Evolutionary conservation across 768 basidiomycete genomes (phyloP).

Genomic region (Boletus pseudo-olivaceus): DNA sequence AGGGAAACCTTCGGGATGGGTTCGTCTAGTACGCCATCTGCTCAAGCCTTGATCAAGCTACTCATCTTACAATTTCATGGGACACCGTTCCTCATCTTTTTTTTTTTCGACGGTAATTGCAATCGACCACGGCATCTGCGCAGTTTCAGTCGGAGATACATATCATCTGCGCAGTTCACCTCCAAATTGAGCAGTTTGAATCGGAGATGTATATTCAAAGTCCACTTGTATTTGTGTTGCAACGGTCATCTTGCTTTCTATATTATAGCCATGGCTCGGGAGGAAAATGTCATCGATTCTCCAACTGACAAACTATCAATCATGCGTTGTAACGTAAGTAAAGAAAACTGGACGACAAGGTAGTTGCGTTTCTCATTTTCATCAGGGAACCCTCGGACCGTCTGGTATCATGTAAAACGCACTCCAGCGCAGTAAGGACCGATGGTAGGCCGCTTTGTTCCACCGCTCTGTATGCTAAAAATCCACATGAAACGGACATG

Average conservation of each 20-base stretch:
- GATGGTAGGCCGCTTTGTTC: not conserved
- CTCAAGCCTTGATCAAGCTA: too few relatives aligned
- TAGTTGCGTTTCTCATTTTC: not conserved
- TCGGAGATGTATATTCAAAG: too few relatives aligned
- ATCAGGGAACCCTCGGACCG: not conserved
- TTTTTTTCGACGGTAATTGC: too few relatives aligned
- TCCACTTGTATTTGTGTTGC: too few relatives aligned
- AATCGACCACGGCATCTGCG: too few relatives aligned
- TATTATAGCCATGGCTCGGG: not conserved
- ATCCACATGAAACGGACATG: constrained; percentile 1
- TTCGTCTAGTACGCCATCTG: too few relatives aligned
- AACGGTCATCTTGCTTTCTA: not conserved
- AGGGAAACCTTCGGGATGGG: too few relatives aligned
- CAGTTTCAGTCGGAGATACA: too few relatives aligned
- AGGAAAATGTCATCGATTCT: not conserved
- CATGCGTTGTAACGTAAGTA: not conserved
- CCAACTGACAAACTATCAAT: not conserved
- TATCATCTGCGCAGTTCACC: too few relatives aligned
- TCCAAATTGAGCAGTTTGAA: too few relatives aligned
- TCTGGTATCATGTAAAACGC: not conserved
- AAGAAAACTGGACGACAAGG: not conserved
- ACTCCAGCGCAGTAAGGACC: not conserved
- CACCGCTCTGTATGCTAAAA: not conserved
- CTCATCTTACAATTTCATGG: too few relatives aligned
- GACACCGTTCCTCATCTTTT: too few relatives aligned